These are phyloP conservation scores for Salvia splendens DNA, from an alignment of 257 asterid genomes.

Conservation along the genomic window DNA sequence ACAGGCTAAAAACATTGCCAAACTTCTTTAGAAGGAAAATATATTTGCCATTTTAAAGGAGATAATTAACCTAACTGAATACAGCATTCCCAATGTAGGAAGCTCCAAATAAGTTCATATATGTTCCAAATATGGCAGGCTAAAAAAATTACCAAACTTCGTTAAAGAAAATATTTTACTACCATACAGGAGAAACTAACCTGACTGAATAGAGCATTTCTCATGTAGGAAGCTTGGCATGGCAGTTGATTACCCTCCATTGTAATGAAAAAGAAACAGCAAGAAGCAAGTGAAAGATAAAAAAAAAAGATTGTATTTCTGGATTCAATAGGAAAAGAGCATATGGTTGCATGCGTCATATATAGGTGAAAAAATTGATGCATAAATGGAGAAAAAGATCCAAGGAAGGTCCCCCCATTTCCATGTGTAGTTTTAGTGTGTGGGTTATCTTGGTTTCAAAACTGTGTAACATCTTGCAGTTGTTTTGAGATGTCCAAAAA, in stretches of 20 bases:
- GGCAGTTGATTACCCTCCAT: conserved; percentile 48
- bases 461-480: background rate
- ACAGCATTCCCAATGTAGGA: too few species aligned
- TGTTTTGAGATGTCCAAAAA: conserved; percentile 4
- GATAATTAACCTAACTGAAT: too few species aligned
- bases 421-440: conserved; percentile 5
- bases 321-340: conserved; percentile 31
- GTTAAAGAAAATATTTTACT: background rate
- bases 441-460: conserved; percentile 9
- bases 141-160: conserved; percentile 12
- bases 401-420: conserved; percentile 25
- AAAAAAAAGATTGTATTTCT: background rate
- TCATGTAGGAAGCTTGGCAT: conserved; percentile 54
- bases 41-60: too few species aligned
- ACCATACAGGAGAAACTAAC: conserved; percentile 33
- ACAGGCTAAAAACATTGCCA: too few species aligned
- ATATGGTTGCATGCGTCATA: conserved; percentile 25
- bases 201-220: conserved; percentile 62
- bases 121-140: too few species aligned
- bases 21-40: too few species aligned
- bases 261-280: conserved; percentile 22
- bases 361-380: conserved; percentile 30
- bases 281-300: background rate
- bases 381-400: conserved; percentile 28
- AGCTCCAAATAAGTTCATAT: too few species aligned